Evolutionary conservation across 192 early-diverging fungal genomes (phyloP).

Genomic region (Physocladia obscura): DNA sequence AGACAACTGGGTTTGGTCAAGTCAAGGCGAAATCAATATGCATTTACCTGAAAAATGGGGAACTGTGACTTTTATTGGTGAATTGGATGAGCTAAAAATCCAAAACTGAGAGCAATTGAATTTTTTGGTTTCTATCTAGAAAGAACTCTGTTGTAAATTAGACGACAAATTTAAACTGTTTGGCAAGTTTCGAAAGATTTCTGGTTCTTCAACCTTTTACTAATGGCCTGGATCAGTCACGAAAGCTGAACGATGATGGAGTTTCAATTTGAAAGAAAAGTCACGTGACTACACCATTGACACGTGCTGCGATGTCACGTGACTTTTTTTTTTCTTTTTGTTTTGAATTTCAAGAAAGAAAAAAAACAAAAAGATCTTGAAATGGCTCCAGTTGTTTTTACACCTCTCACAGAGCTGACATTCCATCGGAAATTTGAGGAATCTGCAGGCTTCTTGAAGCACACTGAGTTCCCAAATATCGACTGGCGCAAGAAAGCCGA

Average conservation of each 20-base stretch:
- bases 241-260: too few relatives aligned
- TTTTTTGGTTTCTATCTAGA: too few relatives aligned
- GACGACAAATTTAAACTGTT: too few relatives aligned
- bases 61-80: conserved; percentile 1
- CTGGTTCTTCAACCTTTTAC: too few relatives aligned
- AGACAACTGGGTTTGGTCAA: conserved; percentile 22
- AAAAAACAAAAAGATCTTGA: background rate
- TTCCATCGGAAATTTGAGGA: conserved; percentile 28
- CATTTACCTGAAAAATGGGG: conserved; percentile 23
- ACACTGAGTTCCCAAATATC: conserved; percentile 5
- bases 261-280: too few relatives aligned
- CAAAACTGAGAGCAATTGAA: too few relatives aligned
- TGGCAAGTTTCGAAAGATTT: too few relatives aligned
- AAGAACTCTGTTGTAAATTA: too few relatives aligned
- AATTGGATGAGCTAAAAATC: too few relatives aligned
- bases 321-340: conserved; percentile 12
- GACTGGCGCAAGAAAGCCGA: conserved; percentile 17
- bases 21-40: conserved; percentile 24
- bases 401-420: background rate
- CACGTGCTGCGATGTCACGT: background rate
- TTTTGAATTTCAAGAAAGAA: background rate
- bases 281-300: background rate
- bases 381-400: conserved; percentile 5
- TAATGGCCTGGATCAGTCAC: too few relatives aligned
- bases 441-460: conserved; percentile 14